Base-by-base conservation (phyloP, 306 rosid species). In the Casuarina glauca region DNA sequence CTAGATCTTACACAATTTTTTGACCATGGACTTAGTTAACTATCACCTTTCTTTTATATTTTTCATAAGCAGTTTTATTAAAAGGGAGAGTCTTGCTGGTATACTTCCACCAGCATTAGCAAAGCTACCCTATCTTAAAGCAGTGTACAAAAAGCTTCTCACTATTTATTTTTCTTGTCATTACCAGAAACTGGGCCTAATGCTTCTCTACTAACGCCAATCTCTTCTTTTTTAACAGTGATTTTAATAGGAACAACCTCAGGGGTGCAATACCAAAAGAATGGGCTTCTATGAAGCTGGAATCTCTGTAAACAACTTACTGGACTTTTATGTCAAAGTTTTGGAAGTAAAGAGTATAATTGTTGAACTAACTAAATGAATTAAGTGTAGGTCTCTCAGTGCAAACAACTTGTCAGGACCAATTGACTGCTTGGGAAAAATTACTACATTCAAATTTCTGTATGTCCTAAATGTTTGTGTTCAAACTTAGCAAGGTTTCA, bases 201-300 rank as follows among this genome's bases (percentile, higher is more conserved):
- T 10, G n/a, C 16, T 26, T 19, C 57, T 11, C 10, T 49, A 5
- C 9, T 13, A 2, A 20, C 57, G 46, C 32, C 64, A 9, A 2
- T 46, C 70, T 71, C 52, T 20, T 51, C 44, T 43, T 73, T 39
- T 3, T 69, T 57, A 0, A 26, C 17, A 79, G 86, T 75, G 2
- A 46, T 70, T 19, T 83, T 49, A 35, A 19, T 3, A 50, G 4
- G 46, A 83, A 83, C 75, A 70, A 53, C 57, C 83, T 83, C 0
- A 52, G 44, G 70, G 86, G 86, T 35, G 2, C 83, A 7, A 78
- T 79, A 52, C 86, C 83, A 2, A 39, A 0, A 1, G 78, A 64
- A 69, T 79, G 83, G 86, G 76, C 71, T 70, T 83, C 83, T 63
- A 61, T 58, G 7, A 53, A 79, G 74, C 54, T 79, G 80, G 78